Evolutionary conservation across 2,329 filamentous ascomycete genomes (phyloP), one percentile per base, ranked within the genome.

Genomic region (Arthrobotrys entomopaga): DNA sequence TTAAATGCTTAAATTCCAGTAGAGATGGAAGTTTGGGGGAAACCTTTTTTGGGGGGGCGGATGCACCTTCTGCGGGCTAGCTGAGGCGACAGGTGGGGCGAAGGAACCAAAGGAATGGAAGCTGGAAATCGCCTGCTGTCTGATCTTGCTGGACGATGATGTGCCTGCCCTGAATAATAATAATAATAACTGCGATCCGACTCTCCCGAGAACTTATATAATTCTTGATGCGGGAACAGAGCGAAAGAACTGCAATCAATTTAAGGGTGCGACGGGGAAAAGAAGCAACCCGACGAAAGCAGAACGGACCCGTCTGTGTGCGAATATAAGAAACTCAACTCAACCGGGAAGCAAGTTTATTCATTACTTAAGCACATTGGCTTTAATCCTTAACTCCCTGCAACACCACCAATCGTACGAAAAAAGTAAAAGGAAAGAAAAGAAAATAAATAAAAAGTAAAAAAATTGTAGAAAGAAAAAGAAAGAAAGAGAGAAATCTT

Each of bases 371-470:
- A 69, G 65, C 65, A 69, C 52, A 29, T 53, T 69, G 60, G 65
- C 65, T 69, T 69, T 61, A 69, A 49, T 69, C 65, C 56, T 69
- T 69, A 69, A 69, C 65, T 69, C 65, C 65, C 65, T 69, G 56
- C 58, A 46, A 10, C 29, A 34, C 6, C 29, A 34, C 29, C 20
- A 69, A 61, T 69, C 65, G 65, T 69, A 69, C 65, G 65, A 69
- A 67, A 20, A 48, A 67, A 50, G 49, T 50, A 67, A 46, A 49
- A 52, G 49, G 48, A 16, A 60, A 43, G 13, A 19, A 57, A 16
- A 42, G 19, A 46, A 43, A 46, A 43, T 46, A 19, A 61, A 58
- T 57, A 53, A 53, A 4, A 53, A 53, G 34, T 16, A 54, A 40
- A 40, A 29, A 54, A 13, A n/a, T n/a, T 6, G 42, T n/a, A 5